Conservation (phyloP, 2,329 filamentous ascomycete genomes). For the Calycina herbarum region DNA sequence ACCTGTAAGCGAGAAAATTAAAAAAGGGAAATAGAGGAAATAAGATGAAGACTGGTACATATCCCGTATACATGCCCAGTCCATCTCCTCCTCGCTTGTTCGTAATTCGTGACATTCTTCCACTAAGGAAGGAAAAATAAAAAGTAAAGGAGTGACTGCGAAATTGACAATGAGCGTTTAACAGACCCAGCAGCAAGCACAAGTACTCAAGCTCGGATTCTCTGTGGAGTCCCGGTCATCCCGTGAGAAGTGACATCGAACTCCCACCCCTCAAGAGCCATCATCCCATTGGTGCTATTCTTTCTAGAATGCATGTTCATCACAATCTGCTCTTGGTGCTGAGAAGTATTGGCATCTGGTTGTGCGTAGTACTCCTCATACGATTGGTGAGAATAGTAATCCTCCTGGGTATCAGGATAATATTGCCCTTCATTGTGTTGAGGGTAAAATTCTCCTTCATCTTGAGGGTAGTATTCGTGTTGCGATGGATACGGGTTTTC, state of each 20-base stretch:
- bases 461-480: constrained; percentile 22
- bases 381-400: neutral
- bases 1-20: too few relatives aligned
- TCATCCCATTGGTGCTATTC: neutral
- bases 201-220: too few relatives aligned
- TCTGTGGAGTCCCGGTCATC: too few relatives aligned
- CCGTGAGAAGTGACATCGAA: neutral
- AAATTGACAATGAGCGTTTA: too few relatives aligned
- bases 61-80: too few relatives aligned
- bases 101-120: too few relatives aligned
- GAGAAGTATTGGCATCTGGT: neutral
- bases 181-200: too few relatives aligned
- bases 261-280: neutral
- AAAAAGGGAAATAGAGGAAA: too few relatives aligned
- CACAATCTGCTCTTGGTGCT: neutral
- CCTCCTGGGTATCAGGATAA: neutral
- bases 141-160: too few relatives aligned
- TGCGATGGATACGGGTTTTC: constrained; percentile 4
- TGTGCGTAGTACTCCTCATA: neutral
- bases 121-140: too few relatives aligned
- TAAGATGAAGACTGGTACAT: too few relatives aligned
- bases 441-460: constrained; percentile 11
- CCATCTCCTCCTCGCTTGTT: too few relatives aligned
- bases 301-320: neutral
- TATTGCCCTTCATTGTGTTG: neutral